Evolutionary conservation across 192 early-diverging fungal genomes (phyloP), one percentile per base, ranked within the genome.

Genomic region (Podila horticola): DNA sequence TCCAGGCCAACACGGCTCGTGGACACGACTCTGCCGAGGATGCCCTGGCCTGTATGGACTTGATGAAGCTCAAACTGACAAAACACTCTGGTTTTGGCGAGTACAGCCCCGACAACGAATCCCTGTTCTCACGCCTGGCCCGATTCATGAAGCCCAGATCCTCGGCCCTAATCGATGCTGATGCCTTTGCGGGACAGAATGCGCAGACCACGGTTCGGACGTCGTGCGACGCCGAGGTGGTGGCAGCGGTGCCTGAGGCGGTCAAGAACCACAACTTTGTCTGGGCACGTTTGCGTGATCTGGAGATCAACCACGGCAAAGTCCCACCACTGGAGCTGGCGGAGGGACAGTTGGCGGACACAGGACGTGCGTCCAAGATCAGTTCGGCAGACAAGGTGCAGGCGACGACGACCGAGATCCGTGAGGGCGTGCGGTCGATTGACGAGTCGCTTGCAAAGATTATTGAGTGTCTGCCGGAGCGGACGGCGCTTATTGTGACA

Each of bases 21-120:
- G 92, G 93, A 41, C 93, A 94, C 85, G 91, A 93, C 79, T 88
- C 88, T 66, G 71, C 83, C 24, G 91, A 93, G 72, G 93, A 94
- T 88, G 91, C 93, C 17, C 64, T 71, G 24, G 88, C 91, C 12
- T 86, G 86, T 22, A 71, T 94, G 61, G 92, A 94, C 74, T 60
- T 94, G 0, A 75, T 91, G 36, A 86, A 89, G 71, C 69, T 88
- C 45, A 91, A 88, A 34, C n/a, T 92, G 34, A 51, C 72, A 51
- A 69, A 82, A 13, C 83, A 84, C 4, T 28, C 67, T 19, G 64
- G 49, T 11, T 89, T 83, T 64, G 87, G 88, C 33, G 68, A 74
- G 38, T 79, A 68, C 33, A 41, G 33, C 26, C 69, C 82, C 55
- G 70, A 82, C 28, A 74, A 72, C 0, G 84, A 87, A n/a, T 71